A percentile compares a stretch with the other conserved stretches of the same genome.
These are phyloP conservation scores for Ilex aquifolium DNA, from an alignment of 257 asterid species.

Conservation along the genomic window DNA sequence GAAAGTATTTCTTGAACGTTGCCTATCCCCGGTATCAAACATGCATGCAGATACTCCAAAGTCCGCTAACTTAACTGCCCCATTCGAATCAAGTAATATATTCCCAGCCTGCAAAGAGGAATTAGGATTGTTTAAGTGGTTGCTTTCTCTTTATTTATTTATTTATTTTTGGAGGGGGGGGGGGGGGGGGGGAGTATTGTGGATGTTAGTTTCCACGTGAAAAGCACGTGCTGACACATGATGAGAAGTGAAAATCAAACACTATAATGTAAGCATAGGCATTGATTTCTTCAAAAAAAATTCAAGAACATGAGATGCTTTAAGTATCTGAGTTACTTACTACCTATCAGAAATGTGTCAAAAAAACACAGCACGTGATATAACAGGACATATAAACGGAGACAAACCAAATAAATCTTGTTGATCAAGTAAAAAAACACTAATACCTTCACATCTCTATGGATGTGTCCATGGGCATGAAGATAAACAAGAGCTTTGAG, in stretches of 20 bases:
- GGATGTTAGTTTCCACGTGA: too few relatives aligned
- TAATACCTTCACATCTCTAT: slow-evolving; percentile 93
- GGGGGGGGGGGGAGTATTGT: too few relatives aligned
- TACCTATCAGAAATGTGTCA: too few relatives aligned
- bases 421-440: slow-evolving; percentile 12
- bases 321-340: too few relatives aligned
- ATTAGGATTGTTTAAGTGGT: slow-evolving; percentile 1
- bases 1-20: slow-evolving; percentile 94
- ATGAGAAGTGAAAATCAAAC: too few relatives aligned
- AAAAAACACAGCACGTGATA: slow-evolving; percentile 5
- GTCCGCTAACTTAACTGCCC: slow-evolving; percentile 87
- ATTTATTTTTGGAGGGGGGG: too few relatives aligned
- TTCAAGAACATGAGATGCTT: too few relatives aligned
- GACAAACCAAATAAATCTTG: neutral
- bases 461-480: slow-evolving; percentile 94
- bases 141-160: neutral
- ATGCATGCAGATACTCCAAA: slow-evolving; percentile 97
- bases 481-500: slow-evolving; percentile 97
- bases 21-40: slow-evolving; percentile 97
- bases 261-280: too few relatives aligned
- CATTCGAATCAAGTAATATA: slow-evolving; percentile 76
- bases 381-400: slow-evolving; percentile 2
- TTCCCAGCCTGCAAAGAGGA: slow-evolving; percentile 80
- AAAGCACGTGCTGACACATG: too few relatives aligned
- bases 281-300: too few relatives aligned